Conservation (phyloP, 768 basidiomycete genomes). For the Dacryopinax spathularia region DNA sequence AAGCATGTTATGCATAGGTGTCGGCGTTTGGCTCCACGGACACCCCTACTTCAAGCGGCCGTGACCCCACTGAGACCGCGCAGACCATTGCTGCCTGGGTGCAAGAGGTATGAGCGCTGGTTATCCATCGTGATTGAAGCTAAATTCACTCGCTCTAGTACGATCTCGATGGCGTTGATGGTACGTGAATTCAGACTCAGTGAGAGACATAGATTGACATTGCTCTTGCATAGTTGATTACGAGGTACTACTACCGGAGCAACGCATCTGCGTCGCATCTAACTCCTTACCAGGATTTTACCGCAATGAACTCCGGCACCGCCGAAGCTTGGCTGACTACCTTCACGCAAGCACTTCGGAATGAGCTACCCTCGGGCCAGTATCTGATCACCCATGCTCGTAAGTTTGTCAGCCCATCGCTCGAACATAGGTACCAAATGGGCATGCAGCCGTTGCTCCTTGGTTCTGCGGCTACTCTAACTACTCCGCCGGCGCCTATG, state of each 20-base stretch:
- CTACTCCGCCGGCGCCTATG: slow-evolving; percentile 19
- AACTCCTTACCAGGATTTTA: slow-evolving; percentile 47
- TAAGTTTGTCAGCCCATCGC: slow-evolving; percentile 12
- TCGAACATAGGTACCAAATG: no score
- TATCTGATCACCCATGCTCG: slow-evolving; percentile 29
- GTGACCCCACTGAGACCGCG: slow-evolving; percentile 49
- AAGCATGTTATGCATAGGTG: slow-evolving; percentile 11
- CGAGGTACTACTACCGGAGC: no score
- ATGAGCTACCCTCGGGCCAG: slow-evolving; percentile 23
- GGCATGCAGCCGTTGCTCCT: slow-evolving; percentile 29
- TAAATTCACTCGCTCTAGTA: no score
- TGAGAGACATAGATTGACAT: no score
- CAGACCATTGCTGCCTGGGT: slow-evolving; percentile 54
- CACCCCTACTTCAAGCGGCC: slow-evolving; percentile 40
- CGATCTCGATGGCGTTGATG: slow-evolving; percentile 37
- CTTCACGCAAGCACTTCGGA: slow-evolving; percentile 27
- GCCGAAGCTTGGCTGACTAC: slow-evolving; percentile 37
- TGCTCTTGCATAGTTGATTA: no score
- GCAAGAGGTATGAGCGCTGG: slow-evolving; percentile 27
- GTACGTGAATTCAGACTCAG: slow-evolving; percentile 38
- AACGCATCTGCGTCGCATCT: no score
- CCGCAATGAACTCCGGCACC: slow-evolving; percentile 39
- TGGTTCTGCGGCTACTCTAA: slow-evolving; percentile 20
- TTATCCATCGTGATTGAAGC: neutral
- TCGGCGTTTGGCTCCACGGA: slow-evolving; percentile 30